Conservation (phyloP, 2,329 filamentous ascomycete genomes). For the Verticillium tricorpus region DNA sequence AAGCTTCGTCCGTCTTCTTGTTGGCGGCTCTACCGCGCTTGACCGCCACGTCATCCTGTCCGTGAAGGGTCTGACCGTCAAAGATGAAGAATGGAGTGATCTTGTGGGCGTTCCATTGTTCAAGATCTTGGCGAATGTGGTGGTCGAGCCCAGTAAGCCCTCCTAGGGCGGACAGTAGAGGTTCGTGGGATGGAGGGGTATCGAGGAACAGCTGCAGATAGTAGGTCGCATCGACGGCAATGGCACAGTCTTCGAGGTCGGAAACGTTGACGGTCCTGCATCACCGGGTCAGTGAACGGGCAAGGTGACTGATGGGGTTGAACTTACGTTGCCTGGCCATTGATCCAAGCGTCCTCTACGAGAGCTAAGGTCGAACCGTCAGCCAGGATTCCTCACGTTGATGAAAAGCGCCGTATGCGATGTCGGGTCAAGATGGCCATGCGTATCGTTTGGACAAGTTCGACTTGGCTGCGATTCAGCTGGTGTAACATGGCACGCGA, state of each 20-base stretch:
- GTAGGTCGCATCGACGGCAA: constrained; percentile 86
- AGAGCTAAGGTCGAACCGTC: constrained; percentile 19
- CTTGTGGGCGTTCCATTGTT: constrained; percentile 62
- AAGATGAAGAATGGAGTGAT: constrained; percentile 88
- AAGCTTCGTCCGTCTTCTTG: constrained; percentile 71
- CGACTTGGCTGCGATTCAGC: neutral
- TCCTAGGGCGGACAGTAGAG: constrained; percentile 83
- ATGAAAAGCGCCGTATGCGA: neutral
- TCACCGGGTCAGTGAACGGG: neutral
- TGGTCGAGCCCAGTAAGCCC: constrained; percentile 76
- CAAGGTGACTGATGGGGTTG: constrained; percentile 1
- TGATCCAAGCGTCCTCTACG: constrained; percentile 35
- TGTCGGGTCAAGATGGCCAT: too few species aligned
- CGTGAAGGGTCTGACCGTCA: constrained; percentile 76
- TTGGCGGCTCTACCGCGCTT: constrained; percentile 62
- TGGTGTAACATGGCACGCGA: neutral
- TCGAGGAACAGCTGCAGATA: constrained; percentile 79
- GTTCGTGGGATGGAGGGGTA: constrained; percentile 68
- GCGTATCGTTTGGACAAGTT: neutral
- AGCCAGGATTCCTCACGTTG: neutral
- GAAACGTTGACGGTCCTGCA: constrained; percentile 57
- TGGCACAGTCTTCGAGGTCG: constrained; percentile 67
- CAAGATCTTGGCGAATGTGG: constrained; percentile 73
- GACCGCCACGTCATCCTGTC: constrained; percentile 66
- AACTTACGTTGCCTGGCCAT: constrained; percentile 25